phyloP scores from a whole-genome alignment of 108 stramenopile genomes.

The Craspedostauros australis region DNA sequence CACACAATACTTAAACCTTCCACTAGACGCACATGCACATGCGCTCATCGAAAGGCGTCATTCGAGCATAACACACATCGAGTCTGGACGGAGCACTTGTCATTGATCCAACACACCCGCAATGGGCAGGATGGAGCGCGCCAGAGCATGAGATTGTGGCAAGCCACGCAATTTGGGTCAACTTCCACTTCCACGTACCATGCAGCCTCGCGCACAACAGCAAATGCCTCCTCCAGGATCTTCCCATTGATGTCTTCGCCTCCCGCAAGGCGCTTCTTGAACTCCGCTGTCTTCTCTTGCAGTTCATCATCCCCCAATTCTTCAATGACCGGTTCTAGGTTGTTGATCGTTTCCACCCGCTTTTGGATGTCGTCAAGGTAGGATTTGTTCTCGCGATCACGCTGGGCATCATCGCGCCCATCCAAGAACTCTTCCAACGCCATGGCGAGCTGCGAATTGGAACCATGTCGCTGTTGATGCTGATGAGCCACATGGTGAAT shows the following conservation, averaged over 20 bases:
- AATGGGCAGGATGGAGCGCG: no score
- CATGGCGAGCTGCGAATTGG: no score
- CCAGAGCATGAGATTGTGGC: no score
- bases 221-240: conserved; percentile 89
- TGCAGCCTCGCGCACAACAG: conserved; percentile 95
- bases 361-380: conserved; percentile 56
- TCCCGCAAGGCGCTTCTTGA: conserved; percentile 48
- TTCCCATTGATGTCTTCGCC: conserved; percentile 74
- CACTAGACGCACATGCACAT: no score
- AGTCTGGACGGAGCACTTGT: no score
- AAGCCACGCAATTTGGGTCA: no score
- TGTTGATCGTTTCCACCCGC: conserved; percentile 81
- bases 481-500: no score
- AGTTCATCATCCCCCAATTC: conserved; percentile 84
- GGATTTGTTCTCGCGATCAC: conserved; percentile 47
- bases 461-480: no score
- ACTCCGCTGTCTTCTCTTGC: conserved; percentile 76
- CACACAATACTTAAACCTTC: not conserved
- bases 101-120: no score
- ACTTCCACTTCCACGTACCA: conserved; percentile 70
- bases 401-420: conserved; percentile 40
- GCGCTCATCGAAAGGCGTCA: no score
- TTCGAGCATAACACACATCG: no score
- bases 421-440: conserved; percentile 82
- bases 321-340: conserved; percentile 74